Conservation (phyloP, 208 protist species). For the Endotrypanum monterogeii region DNA sequence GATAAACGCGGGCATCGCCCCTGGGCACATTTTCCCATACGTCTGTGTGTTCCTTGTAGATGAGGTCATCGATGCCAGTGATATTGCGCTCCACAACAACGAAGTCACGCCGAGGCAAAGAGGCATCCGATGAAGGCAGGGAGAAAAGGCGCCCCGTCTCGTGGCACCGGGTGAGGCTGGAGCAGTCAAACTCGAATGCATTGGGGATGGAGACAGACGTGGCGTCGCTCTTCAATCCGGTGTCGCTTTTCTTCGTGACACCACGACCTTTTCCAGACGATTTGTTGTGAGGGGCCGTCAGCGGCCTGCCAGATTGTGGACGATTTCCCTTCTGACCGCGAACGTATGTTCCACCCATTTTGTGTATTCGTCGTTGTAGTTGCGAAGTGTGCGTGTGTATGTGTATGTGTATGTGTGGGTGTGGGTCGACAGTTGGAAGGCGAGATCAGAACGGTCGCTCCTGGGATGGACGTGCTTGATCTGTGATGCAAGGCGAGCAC, state of each 20-base stretch:
- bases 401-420: not conserved
- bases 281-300: not conserved
- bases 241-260: not conserved
- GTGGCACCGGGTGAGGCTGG: constrained; percentile 21
- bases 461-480: not conserved
- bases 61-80: constrained; percentile 48
- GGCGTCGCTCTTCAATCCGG: not conserved
- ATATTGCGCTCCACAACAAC: constrained; percentile 59
- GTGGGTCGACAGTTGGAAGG: not conserved
- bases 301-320: not conserved
- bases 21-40: constrained; percentile 67
- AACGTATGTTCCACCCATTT: not conserved
- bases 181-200: constrained; percentile 25
- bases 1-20: constrained; percentile 55
- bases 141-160: constrained; percentile 33
- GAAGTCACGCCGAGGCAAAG: constrained; percentile 22
- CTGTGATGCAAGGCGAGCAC: not conserved
- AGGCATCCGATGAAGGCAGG: constrained; percentile 2
- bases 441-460: not conserved
- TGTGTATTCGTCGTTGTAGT: not conserved
- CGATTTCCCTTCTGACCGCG: not conserved
- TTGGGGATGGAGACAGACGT: constrained; percentile 20
- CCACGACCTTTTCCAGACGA: not conserved
- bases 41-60: constrained; percentile 48
- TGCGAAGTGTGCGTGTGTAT: constrained; percentile 1